Evolutionary conservation across 495 filamentous ascomycete genomes (phyloP), one percentile per base, ranked within the genome.

Genomic region (Neurospora sp.): DNA sequence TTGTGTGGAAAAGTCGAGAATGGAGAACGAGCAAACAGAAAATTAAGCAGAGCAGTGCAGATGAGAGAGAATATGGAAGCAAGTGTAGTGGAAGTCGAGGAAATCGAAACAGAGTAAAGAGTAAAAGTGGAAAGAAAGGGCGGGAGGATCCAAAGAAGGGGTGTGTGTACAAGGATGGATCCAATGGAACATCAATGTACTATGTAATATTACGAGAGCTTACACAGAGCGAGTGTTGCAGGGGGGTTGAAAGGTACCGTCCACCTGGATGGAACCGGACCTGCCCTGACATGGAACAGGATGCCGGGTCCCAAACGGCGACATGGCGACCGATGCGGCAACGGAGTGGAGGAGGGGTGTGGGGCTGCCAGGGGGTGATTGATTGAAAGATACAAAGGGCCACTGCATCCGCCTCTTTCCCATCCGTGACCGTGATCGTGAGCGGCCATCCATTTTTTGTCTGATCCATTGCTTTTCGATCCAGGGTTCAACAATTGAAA

Each of bases 91-190:
- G 69, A 71, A 22, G 20, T 44, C 16, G 72, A 38, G 31, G 44
- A 35, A 45, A 39, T 70, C 53, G 37, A 40, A 22, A 48, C 39
- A 20, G 69, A n/a, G 59, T n/a, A 37, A 35, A 40, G 69, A 61
- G 70, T 5, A 76, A 39, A 45, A 70, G 53, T 53, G 53, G 45
- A 70, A 70, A 20, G 69, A 42, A 70, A 42, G 45, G 68, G 65
- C 70, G 73, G 73, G 74, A 76, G 69, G 68, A 71, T 35, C 72
- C 38, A 75, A 72, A 71, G 40, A 59, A 75, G 69, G 73, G 59
- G 70, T 73, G 70, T 59, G 53, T 68, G 73, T 69, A 53, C 31
- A 40, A 27, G 45, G 38, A 39, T 40, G 69, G 53, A 31, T 61
- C 48, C 48, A 59, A 59, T 59, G 48, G 20, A 59, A 27, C 22